phyloP scores from a whole-genome alignment of 139 green algal genomes.

The Chlorella sp. region DNA sequence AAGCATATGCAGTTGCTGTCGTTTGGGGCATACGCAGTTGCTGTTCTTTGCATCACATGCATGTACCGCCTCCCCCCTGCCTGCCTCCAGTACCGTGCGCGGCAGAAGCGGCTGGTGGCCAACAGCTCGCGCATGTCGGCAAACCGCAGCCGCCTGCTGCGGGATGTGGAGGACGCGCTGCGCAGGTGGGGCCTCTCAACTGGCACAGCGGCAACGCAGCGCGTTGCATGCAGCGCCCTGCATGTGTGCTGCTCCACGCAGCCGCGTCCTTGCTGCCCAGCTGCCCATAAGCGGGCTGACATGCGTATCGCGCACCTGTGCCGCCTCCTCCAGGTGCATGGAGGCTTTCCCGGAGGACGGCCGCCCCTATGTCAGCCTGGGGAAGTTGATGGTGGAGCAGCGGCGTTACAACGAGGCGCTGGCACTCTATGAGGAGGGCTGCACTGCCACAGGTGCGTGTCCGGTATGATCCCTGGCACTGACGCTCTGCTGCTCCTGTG shows the following conservation, averaged over 20 bases:
- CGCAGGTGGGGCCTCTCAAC: no score
- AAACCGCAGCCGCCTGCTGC: conserved; percentile 47
- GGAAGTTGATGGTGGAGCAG: conserved; percentile 81
- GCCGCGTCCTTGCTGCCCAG: no score
- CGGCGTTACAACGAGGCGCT: conserved; percentile 84
- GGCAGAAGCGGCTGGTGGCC: conserved; percentile 55
- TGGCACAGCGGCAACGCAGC: no score
- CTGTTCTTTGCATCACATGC: no score
- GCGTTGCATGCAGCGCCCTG: no score
- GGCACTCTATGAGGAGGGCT: conserved; percentile 89
- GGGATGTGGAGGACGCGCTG: conserved; percentile 67
- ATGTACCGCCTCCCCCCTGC: no score
- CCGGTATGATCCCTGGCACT: neutral
- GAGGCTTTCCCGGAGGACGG: conserved; percentile 81
- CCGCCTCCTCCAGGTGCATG: conserved; percentile 51
- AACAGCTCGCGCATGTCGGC: conserved; percentile 27
- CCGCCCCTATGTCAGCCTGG: conserved; percentile 93
- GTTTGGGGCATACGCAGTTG: no score
- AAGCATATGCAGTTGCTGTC: no score
- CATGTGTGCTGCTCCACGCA: no score
- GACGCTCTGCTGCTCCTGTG: no score
- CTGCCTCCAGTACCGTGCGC: conserved; percentile 71
- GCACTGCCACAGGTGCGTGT: conserved; percentile 72
- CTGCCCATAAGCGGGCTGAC: no score
- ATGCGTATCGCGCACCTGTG: no score